phyloP scores from a whole-genome alignment of 257 asterid genomes.

The Ophiorrhiza pumila region DNA sequence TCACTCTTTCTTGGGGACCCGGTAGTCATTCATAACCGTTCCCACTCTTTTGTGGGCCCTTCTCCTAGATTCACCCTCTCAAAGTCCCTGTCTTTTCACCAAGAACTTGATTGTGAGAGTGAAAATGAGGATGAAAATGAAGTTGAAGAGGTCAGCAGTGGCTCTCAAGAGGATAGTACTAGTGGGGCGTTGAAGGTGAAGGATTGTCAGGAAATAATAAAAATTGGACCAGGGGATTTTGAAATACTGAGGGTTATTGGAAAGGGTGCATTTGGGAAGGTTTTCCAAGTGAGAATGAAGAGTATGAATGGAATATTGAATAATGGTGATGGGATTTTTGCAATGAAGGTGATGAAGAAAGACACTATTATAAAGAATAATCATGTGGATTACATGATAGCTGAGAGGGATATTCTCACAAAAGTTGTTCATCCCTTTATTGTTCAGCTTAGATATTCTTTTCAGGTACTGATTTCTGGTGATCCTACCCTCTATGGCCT shows the following conservation, averaged over 20 bases:
- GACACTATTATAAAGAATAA: constrained; percentile 84
- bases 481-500: background rate
- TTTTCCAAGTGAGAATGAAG: constrained; percentile 80
- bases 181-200: background rate
- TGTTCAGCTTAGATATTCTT: constrained; percentile 79
- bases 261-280: constrained; percentile 94
- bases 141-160: constrained; percentile 9
- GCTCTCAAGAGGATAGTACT: background rate
- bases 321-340: constrained; percentile 56
- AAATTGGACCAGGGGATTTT: constrained; percentile 74
- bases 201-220: constrained; percentile 14
- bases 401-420: constrained; percentile 91
- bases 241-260: constrained; percentile 87
- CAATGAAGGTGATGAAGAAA: constrained; percentile 92
- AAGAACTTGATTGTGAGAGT: constrained; percentile 52
- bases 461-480: constrained; percentile 54
- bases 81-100: constrained; percentile 46
- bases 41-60: constrained; percentile 91
- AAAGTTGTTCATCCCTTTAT: constrained; percentile 88
- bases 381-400: constrained; percentile 90
- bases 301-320: constrained; percentile 13
- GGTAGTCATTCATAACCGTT: constrained; percentile 60
- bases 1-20: constrained; percentile 62
- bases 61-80: constrained; percentile 82
- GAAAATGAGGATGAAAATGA: constrained; percentile 34